A percentile compares a stretch with the other conserved stretches of the same genome.
phyloP scores from a whole-genome alignment of 495 filamentous ascomycete genomes.

The Podospora anserina region DNA sequence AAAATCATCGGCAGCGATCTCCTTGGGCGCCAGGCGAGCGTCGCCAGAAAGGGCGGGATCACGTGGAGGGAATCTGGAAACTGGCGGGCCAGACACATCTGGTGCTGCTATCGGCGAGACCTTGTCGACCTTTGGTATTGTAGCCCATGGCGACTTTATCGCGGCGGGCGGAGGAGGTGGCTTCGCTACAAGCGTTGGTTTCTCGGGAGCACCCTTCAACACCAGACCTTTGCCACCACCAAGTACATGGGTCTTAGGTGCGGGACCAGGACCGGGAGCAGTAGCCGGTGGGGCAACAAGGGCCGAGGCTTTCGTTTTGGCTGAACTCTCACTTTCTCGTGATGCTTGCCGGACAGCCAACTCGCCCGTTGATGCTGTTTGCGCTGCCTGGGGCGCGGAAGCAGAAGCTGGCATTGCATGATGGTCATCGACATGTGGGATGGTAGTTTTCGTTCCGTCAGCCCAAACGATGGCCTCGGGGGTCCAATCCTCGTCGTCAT shows the following conservation, averaged over 20 bases:
- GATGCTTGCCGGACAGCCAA: slow-evolving; percentile 13
- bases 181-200: slow-evolving; percentile 74
- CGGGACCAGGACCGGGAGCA: slow-evolving; percentile 26
- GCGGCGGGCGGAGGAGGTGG: slow-evolving; percentile 67
- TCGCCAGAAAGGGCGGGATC: slow-evolving; percentile 31
- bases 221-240: slow-evolving; percentile 54
- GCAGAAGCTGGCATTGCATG: slow-evolving; percentile 11
- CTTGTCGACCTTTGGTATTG: slow-evolving; percentile 79
- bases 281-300: slow-evolving; percentile 22
- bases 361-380: background rate
- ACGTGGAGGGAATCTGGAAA: slow-evolving; percentile 32
- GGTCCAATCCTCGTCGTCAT: slow-evolving; percentile 97
- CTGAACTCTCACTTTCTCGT: slow-evolving; percentile 25
- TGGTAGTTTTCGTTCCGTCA: slow-evolving; percentile 88
- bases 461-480: slow-evolving; percentile 96
- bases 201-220: slow-evolving; percentile 66
- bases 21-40: slow-evolving; percentile 56
- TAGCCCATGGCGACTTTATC: slow-evolving; percentile 86
- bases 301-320: slow-evolving; percentile 41
- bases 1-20: slow-evolving; percentile 94
- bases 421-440: slow-evolving; percentile 60
- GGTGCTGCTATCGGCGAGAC: slow-evolving; percentile 65
- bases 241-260: slow-evolving; percentile 42
- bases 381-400: slow-evolving; percentile 24
- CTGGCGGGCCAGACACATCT: slow-evolving; percentile 22